Evolutionary conservation across 2,329 filamentous ascomycete genomes (phyloP), one percentile per base, ranked within the genome.

Genomic region (Pyrenochaeta sp.): DNA sequence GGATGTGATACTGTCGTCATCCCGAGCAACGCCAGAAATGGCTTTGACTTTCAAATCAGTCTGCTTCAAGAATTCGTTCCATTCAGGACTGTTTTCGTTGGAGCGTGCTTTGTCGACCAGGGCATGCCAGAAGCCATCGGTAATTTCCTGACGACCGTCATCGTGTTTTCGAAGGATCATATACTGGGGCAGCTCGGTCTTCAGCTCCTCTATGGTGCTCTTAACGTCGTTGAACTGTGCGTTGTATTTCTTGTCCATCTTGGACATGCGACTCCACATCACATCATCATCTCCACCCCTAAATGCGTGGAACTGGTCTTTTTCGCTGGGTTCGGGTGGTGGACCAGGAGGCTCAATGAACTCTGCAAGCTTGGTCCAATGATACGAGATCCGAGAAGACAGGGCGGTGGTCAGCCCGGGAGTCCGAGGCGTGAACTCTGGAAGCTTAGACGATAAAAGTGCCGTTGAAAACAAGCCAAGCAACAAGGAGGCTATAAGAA

Each of bases 41-140:
- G 71, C 67, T 10, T 73, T 68, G 5, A 78, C 50, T 34, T 72
- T 70, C n/a, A 58, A 73, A 13, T 83, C 72, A 69, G 88, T 88
- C 19, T 80, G 79, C 40, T 75, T 77, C 28, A 86, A 69, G 83
- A 85, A 89, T 0, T 77, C 75, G 22, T 82, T 78, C 85, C 85
- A 88, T 3, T 79, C 37, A 56, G 76, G 0, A 77, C 74, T 40
- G 80, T 65, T 50, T 3, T 60, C 67, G 22, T 86, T 84, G 1
- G 78, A 73, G 22, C 77, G 78, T 47, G 90, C 83, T 55, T 84
- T 80, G 52, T 84, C 83, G 25, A 82, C 80, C 8, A 92, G 72
- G 0, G 88, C 89, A 54, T 86, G 80, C 85, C 87, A 92, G 58
- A 92, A 90, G 2, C 87, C 83, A 25, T 85, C 80, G 0, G 84